Conservation (phyloP, 2,329 filamentous ascomycete genomes). For the Graphilbum fragrans region DNA sequence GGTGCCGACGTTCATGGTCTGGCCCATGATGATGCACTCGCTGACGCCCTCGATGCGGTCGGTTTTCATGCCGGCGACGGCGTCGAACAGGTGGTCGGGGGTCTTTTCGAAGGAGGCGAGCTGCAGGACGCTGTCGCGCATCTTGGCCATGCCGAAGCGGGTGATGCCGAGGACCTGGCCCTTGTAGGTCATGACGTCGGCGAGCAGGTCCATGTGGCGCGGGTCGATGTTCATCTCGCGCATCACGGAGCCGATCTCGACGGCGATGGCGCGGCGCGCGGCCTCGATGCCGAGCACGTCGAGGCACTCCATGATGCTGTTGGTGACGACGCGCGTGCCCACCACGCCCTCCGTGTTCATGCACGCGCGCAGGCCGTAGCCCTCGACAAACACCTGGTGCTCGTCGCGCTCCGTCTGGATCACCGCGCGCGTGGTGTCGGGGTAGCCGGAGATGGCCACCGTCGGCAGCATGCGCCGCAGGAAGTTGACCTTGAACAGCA, state of each 20-base stretch:
- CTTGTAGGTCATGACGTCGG: slow-evolving; percentile 98
- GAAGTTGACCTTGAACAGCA: slow-evolving; percentile 70
- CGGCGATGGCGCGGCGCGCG: slow-evolving; percentile 75
- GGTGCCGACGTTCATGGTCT: slow-evolving; percentile 84
- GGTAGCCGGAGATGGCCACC: slow-evolving; percentile 83
- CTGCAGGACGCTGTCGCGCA: slow-evolving; percentile 87
- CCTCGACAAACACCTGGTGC: slow-evolving; percentile 76
- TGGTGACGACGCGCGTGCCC: slow-evolving; percentile 61
- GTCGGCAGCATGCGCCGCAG: slow-evolving; percentile 70
- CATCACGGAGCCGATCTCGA: slow-evolving; percentile 85
- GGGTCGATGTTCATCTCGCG: slow-evolving; percentile 90
- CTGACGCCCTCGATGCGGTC: slow-evolving; percentile 88
- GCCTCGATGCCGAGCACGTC: slow-evolving; percentile 92
- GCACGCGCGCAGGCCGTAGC: slow-evolving; percentile 78
- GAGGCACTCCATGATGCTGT: slow-evolving; percentile 81
- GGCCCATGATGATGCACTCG: slow-evolving; percentile 97
- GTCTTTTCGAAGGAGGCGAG: slow-evolving; percentile 97
- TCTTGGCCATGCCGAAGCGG: slow-evolving; percentile 89
- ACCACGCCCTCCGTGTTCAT: slow-evolving; percentile 91
- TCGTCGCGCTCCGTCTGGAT: slow-evolving; percentile 65
- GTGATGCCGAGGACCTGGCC: slow-evolving; percentile 95
- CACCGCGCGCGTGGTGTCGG: slow-evolving; percentile 74
- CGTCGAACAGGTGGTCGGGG: slow-evolving; percentile 92
- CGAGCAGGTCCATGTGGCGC: slow-evolving; percentile 92
- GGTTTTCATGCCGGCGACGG: slow-evolving; percentile 80